phyloP scores from a whole-genome alignment of 768 basidiomycete genomes.

The Candolleomyces efflorescens region DNA sequence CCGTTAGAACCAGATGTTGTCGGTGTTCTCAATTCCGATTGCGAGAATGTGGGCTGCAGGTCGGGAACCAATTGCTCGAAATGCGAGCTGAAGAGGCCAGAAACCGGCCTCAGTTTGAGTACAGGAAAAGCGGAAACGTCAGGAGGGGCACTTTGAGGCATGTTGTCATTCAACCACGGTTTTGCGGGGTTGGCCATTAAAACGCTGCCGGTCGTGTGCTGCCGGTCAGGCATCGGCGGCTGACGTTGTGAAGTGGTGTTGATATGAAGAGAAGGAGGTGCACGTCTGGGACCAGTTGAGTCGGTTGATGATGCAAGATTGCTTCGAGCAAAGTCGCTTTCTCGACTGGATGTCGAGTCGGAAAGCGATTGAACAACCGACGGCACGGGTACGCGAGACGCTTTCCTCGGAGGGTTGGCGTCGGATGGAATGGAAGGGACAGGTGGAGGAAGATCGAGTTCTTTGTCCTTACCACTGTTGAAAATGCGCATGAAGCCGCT shows the following conservation, averaged over 20 bases:
- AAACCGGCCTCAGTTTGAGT: slow-evolving; percentile 70
- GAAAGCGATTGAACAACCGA: slow-evolving; percentile 21
- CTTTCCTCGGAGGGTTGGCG: slow-evolving; percentile 20
- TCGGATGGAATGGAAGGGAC: slow-evolving; percentile 37
- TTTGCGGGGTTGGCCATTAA: slow-evolving; percentile 8
- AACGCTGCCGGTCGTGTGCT: slow-evolving; percentile 18
- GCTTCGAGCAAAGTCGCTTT: background rate
- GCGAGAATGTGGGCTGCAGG: slow-evolving; percentile 17
- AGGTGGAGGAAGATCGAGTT: slow-evolving; percentile 52
- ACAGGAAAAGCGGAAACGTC: slow-evolving; percentile 57
- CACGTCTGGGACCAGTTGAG: slow-evolving; percentile 28
- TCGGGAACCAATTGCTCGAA: slow-evolving; percentile 48
- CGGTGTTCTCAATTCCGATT: slow-evolving; percentile 45
- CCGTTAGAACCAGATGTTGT: slow-evolving; percentile 25
- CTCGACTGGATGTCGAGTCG: background rate
- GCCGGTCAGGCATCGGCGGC: slow-evolving; percentile 21
- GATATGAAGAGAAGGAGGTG: slow-evolving; percentile 40
- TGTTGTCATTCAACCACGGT: slow-evolving; percentile 23
- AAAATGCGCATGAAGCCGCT: slow-evolving; percentile 81
- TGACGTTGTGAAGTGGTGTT: slow-evolving; percentile 22
- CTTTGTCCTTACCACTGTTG: slow-evolving; percentile 46
- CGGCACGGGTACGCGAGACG: slow-evolving; percentile 38
- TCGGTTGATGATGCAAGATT: background rate
- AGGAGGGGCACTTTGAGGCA: slow-evolving; percentile 64
- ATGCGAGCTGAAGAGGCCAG: slow-evolving; percentile 68